phyloP scores from a whole-genome alignment of 2,329 filamentous ascomycete genomes.

The Phoma sp. region DNA sequence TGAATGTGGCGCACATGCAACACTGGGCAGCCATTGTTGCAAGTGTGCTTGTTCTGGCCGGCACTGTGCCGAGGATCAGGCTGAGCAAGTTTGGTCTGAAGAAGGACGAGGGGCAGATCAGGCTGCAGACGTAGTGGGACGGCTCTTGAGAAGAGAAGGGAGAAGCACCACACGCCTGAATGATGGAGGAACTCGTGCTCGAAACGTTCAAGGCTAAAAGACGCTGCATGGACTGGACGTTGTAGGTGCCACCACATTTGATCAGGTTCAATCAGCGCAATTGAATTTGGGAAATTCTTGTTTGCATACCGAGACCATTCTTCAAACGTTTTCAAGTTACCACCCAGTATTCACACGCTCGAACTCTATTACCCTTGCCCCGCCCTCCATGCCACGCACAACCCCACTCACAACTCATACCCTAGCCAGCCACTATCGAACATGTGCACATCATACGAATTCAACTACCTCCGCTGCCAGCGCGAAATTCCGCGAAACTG shows the following conservation, averaged over 20 bases:
- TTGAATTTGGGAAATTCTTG: background rate
- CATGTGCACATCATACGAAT: constrained; percentile 1
- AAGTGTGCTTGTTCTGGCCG: constrained; percentile 69
- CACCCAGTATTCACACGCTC: background rate
- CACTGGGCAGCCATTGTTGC: constrained; percentile 77
- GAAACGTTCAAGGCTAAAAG: background rate
- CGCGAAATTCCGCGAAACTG: background rate
- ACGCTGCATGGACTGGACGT: background rate
- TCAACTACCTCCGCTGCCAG: constrained; percentile 1
- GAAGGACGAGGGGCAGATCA: constrained; percentile 24
- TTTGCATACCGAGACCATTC: background rate
- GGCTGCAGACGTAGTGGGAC: constrained; percentile 13
- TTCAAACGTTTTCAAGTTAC: background rate
- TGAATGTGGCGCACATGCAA: constrained; percentile 71
- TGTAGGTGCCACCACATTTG: background rate
- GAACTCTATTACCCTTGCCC: background rate
- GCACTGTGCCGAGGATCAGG: constrained; percentile 79
- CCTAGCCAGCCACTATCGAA: background rate
- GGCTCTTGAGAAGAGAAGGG: too few relatives aligned
- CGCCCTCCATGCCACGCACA: background rate
- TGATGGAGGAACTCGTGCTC: too few relatives aligned
- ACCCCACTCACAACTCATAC: background rate
- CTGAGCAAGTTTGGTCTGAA: constrained; percentile 76
- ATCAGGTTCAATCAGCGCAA: background rate
- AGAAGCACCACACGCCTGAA: too few relatives aligned